Percentiles rank a stretch among this genome's conserved stretches.
Conservation (phyloP, 2,329 filamentous ascomycete genomes). For the Cytospora mali region DNA sequence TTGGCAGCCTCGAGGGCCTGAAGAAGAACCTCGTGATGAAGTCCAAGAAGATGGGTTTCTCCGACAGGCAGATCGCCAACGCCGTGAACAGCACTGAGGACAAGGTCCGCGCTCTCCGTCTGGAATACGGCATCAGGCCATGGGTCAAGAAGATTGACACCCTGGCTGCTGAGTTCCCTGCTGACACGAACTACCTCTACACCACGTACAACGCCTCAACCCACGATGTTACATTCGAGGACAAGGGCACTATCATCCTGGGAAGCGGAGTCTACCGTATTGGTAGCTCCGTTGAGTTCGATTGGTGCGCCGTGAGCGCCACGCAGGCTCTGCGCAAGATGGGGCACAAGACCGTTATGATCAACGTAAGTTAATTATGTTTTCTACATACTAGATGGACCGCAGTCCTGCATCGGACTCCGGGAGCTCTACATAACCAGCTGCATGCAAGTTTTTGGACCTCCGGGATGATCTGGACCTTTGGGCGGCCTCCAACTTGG, state of each 20-base stretch:
- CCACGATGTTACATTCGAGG: slow-evolving; percentile 92
- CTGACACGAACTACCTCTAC: slow-evolving; percentile 93
- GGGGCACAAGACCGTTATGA: slow-evolving; percentile 97
- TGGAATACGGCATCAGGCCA: slow-evolving; percentile 84
- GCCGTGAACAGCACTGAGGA: slow-evolving; percentile 87
- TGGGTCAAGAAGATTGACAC: slow-evolving; percentile 99
- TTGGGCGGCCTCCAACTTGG: too few species aligned
- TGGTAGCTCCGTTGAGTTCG: slow-evolving; percentile 96
- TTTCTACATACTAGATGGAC: too few species aligned
- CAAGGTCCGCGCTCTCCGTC: slow-evolving; percentile 81
- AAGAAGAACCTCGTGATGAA: slow-evolving; percentile 87
- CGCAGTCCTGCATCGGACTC: background rate
- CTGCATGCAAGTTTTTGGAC: too few species aligned
- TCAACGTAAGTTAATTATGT: slow-evolving; percentile 73
- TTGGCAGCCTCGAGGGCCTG: slow-evolving; percentile 79
- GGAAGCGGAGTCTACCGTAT: slow-evolving; percentile 97
- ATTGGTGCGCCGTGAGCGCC: slow-evolving; percentile 95
- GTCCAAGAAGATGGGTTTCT: slow-evolving; percentile 98
- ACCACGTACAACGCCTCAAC: slow-evolving; percentile 96
- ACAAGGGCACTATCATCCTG: slow-evolving; percentile 85
- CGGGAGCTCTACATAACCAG: background rate
- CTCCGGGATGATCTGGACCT: too few species aligned
- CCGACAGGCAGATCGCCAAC: slow-evolving; percentile 89
- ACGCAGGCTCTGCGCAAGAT: slow-evolving; percentile 80
- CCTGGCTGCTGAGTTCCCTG: slow-evolving; percentile 93